phyloP scores from a whole-genome alignment of 257 asterid genomes.

The Penstemon newberryi region DNA sequence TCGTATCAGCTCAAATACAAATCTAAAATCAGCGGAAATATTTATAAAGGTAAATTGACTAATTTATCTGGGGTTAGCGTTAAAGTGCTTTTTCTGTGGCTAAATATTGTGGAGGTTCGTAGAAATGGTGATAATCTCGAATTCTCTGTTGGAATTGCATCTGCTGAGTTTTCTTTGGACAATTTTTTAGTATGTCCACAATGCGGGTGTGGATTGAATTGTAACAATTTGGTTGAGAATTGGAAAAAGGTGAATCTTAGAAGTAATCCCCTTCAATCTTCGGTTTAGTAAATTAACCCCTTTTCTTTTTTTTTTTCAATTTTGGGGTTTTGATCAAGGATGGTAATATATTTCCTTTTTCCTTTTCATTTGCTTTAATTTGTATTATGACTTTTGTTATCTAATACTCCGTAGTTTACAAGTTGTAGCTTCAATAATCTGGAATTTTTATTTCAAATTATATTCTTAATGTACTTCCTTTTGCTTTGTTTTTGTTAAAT shows the following conservation, averaged over 20 bases:
- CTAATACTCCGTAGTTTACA: too few relatives aligned
- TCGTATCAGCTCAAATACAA: constrained; percentile 53
- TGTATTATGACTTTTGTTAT: too few relatives aligned
- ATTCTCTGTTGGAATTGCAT: constrained; percentile 66
- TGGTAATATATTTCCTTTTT: too few relatives aligned
- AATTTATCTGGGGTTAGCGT: constrained; percentile 52
- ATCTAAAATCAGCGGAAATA: constrained; percentile 45
- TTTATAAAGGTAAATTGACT: constrained; percentile 37
- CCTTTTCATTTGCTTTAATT: too few relatives aligned
- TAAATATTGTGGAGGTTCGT: constrained; percentile 56
- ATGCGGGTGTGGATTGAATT: constrained; percentile 69
- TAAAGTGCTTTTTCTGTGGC: constrained; percentile 54
- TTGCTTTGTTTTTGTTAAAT: too few relatives aligned
- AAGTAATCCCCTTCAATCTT: constrained; percentile 34
- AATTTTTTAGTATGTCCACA: constrained; percentile 53
- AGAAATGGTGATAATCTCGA: constrained; percentile 43
- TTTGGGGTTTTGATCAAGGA: too few relatives aligned
- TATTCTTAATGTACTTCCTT: too few relatives aligned
- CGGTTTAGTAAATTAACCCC: not conserved
- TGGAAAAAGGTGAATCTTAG: constrained; percentile 11
- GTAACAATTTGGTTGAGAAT: constrained; percentile 27
- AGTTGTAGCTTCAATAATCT: too few relatives aligned
- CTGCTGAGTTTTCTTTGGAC: constrained; percentile 49
- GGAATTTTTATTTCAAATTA: too few relatives aligned
- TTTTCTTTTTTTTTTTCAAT: not conserved